These are phyloP conservation scores for Fraxinus dipetala DNA, from an alignment of 305 asterid species.

Conservation along the genomic window DNA sequence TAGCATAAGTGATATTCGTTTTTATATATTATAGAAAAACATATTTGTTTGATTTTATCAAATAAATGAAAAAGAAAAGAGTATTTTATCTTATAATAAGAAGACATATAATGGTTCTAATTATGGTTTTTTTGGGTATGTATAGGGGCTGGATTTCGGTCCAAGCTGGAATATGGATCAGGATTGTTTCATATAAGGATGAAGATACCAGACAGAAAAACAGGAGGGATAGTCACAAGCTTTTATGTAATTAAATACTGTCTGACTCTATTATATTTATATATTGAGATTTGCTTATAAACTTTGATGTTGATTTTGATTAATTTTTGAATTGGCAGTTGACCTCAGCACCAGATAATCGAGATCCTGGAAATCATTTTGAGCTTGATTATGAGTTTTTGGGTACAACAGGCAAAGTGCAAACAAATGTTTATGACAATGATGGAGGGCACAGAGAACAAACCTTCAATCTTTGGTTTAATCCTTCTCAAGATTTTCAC, in stretches of 20 bases:
- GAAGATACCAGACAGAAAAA: constrained; percentile 37
- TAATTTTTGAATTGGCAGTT: constrained; percentile 22
- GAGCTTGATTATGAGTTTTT: constrained; percentile 56
- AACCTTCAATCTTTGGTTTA: constrained; percentile 48
- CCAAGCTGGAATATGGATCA: constrained; percentile 38
- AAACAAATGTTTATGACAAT: constrained; percentile 46
- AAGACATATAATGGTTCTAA: background rate
- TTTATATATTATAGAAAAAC: no score
- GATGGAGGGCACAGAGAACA: constrained; percentile 52
- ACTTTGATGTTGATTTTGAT: background rate
- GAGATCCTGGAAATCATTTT: constrained; percentile 27
- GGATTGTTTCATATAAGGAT: constrained; percentile 47
- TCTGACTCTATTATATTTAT: no score
- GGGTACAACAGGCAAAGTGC: constrained; percentile 44
- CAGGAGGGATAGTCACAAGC: constrained; percentile 42
- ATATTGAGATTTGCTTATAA: background rate
- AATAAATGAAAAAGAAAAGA: no score
- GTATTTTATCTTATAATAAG: background rate
- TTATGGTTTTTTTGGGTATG: background rate
- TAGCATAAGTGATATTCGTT: background rate
- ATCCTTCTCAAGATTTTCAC: constrained; percentile 54
- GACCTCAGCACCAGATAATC: constrained; percentile 26
- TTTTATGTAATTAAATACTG: constrained; percentile 38
- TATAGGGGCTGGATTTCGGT: constrained; percentile 57
- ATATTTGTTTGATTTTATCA: no score